phyloP scores from a whole-genome alignment of 2,329 filamentous ascomycete genomes.

The Fusarium bactridioides region DNA sequence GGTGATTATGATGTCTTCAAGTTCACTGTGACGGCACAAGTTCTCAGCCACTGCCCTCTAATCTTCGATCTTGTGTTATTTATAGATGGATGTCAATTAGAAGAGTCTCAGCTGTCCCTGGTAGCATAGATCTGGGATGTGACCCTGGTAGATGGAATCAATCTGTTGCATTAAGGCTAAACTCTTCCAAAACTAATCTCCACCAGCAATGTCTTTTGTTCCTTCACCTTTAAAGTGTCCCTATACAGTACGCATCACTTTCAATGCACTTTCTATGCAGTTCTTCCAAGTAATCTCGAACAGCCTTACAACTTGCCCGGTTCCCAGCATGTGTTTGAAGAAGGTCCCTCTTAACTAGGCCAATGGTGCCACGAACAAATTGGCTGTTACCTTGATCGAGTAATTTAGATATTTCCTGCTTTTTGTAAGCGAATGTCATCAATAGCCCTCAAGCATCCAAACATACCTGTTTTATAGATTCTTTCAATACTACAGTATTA shows the following conservation, averaged over 20 bases:
- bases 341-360: background rate
- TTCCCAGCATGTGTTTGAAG: background rate
- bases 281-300: background rate
- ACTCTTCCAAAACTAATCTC: background rate
- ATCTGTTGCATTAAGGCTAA: background rate
- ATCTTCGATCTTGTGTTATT: background rate
- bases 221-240: background rate
- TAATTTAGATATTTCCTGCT: background rate
- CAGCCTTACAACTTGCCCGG: background rate
- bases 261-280: background rate
- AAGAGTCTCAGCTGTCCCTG: background rate
- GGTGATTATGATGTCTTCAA: background rate
- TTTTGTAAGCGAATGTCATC: accelerated
- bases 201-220: background rate
- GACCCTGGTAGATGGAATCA: background rate
- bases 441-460: background rate
- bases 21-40: background rate
- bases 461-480: background rate
- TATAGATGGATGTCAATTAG: background rate
- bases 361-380: background rate
- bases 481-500: background rate
- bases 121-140: background rate
- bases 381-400: background rate
- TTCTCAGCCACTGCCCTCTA: background rate
- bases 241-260: background rate